Conservation (phyloP, 1,284 basidiomycete species). For the Termitomyces sp. region DNA sequence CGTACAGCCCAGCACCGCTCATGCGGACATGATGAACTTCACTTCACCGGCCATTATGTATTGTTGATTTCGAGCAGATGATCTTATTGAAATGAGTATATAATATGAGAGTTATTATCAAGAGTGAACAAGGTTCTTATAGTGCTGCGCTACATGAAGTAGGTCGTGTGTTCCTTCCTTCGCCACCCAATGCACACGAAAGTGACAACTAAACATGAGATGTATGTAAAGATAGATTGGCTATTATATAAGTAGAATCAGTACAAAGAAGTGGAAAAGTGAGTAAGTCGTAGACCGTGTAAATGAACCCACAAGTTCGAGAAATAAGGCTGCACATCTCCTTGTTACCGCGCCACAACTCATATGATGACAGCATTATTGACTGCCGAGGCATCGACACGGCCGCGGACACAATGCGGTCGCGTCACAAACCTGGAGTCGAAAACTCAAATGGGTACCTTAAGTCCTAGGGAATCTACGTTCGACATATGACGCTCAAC, state of each 20-base stretch:
- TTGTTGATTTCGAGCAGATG: too few species aligned
- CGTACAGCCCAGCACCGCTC: too few species aligned
- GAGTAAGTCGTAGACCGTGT: neutral
- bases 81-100: too few species aligned
- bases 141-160: neutral
- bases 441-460: neutral
- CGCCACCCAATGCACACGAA: neutral
- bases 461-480: slow-evolving; percentile 28
- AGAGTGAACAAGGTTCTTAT: too few species aligned
- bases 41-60: too few species aligned
- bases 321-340: neutral
- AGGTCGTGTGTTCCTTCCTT: neutral
- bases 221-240: neutral
- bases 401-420: neutral
- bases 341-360: neutral
- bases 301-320: neutral
- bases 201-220: neutral
- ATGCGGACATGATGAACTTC: too few species aligned
- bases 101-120: too few species aligned
- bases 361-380: too few species aligned
- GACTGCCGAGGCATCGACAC: too few species aligned
- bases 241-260: neutral
- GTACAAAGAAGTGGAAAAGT: neutral
- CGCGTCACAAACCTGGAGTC: neutral
- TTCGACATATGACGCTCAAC: too few species aligned